Evolutionary conservation across 495 filamentous ascomycete genomes (phyloP), one percentile per base, ranked within the genome.

Genomic region (Penicillium ochrochloron): DNA sequence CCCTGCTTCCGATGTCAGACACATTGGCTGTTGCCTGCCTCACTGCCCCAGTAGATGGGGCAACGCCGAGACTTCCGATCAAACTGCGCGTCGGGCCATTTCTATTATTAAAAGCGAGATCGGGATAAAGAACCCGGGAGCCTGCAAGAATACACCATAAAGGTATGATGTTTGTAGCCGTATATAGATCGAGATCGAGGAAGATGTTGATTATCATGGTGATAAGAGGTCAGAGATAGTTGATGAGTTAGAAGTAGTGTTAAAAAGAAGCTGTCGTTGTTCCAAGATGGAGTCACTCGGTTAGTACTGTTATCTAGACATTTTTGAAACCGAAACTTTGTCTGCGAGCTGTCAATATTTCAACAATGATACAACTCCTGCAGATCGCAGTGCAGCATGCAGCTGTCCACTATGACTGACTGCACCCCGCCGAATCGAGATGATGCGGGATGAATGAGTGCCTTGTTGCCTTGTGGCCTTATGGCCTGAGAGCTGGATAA

Each of bases 11-110:
- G 7, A 39, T 44, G 53, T 61, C 52, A 46, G 12, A 64, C 51
- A 56, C 1, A 56, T 61, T 62, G 39, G 17, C 46, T 59, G 70
- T 53, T 72, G 70, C 70, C 70, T 72, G 63, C 52, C 27, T 56
- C 63, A 62, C 58, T 56, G 64, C 64, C 61, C 51, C 63, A 17
- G 58, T 61, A 31, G 60, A 29, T 34, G 44, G 25, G 14, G 17
- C 46, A 23, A 50, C 23, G 52, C 33, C 34, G 31, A 52, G 21
- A 23, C 11, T 34, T 42, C 34, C 44, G 44, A 63, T 59, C 63
- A 34, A 44, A 5, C 6, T 21, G 41, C 25, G 27, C 56, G 17
- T 31, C 31, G 14, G 56, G 35, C 35, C 8, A 27, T 15, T 54
- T 54, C 64, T 69, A 69, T 63, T 62, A 57, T 63, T 59, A 65